These are phyloP conservation scores for Aspergillus conjunctus DNA, from an alignment of 495 filamentous ascomycete species.

Conservation along the genomic window DNA sequence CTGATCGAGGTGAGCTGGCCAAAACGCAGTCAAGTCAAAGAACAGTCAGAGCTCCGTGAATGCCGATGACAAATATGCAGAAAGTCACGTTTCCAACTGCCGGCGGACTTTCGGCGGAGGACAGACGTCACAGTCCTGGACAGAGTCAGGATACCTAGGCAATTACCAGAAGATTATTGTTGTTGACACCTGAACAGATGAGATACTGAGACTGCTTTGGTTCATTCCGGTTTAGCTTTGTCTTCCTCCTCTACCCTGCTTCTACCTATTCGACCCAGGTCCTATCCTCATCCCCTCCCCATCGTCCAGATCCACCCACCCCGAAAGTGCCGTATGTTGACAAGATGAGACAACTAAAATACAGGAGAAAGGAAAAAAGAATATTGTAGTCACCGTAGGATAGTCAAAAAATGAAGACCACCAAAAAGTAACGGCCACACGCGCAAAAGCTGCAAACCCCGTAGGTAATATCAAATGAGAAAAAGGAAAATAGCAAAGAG, in stretches of 20 bases:
- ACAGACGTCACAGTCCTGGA: too few species aligned
- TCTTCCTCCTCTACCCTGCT: constrained; percentile 5
- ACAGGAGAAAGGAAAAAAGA: constrained; percentile 39
- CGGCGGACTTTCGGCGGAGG: too few species aligned
- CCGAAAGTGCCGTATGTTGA: constrained; percentile 23
- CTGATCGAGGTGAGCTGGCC: neutral
- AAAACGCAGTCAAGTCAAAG: neutral
- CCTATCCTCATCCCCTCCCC: constrained; percentile 8
- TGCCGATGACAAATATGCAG: too few species aligned
- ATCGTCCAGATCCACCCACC: constrained; percentile 23
- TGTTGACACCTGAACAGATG: neutral
- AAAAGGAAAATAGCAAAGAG: constrained; percentile 31
- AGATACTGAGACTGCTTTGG: neutral
- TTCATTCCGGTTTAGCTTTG: constrained; percentile 4
- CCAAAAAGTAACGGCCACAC: constrained; percentile 20
- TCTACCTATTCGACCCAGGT: constrained; percentile 2
- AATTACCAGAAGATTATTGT: too few species aligned
- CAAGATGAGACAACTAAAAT: constrained; percentile 27
- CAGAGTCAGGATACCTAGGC: too few species aligned
- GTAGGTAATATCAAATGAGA: constrained; percentile 24
- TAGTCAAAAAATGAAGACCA: constrained; percentile 7
- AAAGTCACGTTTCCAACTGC: too few species aligned
- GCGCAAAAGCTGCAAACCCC: constrained; percentile 41
- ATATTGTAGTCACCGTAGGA: constrained; percentile 12
- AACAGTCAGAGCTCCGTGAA: neutral